Evolutionary conservation across 306 rosid species (phyloP), one percentile per base, ranked within the genome.

Genomic region (Leucaena leucocephala): DNA sequence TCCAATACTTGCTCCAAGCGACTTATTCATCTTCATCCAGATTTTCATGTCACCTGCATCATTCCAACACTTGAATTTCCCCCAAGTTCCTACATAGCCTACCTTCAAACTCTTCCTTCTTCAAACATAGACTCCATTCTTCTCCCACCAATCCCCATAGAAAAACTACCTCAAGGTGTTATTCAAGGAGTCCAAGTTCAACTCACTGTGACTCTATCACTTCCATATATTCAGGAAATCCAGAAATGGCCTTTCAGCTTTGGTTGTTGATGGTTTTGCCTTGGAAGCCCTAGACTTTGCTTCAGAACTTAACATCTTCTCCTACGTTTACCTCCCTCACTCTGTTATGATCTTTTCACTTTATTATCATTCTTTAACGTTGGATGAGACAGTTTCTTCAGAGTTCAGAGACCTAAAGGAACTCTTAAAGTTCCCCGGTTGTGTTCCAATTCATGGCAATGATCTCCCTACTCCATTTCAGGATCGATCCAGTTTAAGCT

Each of bases 91-190:
- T 70, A 81, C 39, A 82, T 68, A 71, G 50, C 82, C 33, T 81
- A 85, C 65, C 87, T 87, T 45, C 7, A 82, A 80, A 72, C 78
- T 0, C 84, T 82, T 76, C 91, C n/a, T n/a, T n/a, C 91, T 69
- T 63, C 88, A 59, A 80, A 57, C 66, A 80, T 87, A n/a, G 65
- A 80, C 63, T 68, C 78, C 34, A 33, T 85, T 10, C 50, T 85
- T 38, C 90, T 87, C 8, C 90, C 90, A 15, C 82, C 87, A 55
- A 45, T 85, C 0, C 71, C 40, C 52, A 63, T 38, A 73, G 35
- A 82, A 21, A 64, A 82, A 34, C 55, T 80, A 5, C 85, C 89
- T 17, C 52, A 80, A 48, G 80, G 55, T 0, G 65, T 7, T 13
- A 42, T 68, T 22, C 7, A 55, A 1, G 90, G 59, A 52, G 59